These are phyloP conservation scores for Amaranthus hypochondriacus DNA, from an alignment of 148 eudicot species.

Conservation along the genomic window DNA sequence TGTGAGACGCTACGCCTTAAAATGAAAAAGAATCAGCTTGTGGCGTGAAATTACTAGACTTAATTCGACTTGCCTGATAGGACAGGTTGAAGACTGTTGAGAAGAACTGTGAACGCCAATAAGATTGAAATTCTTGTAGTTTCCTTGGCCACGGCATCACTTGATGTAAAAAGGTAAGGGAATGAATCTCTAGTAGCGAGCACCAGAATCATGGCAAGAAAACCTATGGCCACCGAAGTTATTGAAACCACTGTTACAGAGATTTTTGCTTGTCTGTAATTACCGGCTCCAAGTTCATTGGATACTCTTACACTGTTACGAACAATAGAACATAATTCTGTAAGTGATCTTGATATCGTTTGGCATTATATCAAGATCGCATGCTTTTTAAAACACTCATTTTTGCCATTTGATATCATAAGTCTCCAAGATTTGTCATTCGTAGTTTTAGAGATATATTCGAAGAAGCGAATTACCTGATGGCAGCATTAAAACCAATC, in stretches of 20 bases:
- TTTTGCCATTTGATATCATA: not conserved
- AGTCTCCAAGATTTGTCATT: not conserved
- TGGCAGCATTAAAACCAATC: slow-evolving; percentile 79
- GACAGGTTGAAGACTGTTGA: slow-evolving; percentile 70
- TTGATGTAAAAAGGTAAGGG: slow-evolving; percentile 64
- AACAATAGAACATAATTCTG: not conserved
- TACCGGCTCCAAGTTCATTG: slow-evolving; percentile 77
- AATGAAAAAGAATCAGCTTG: not conserved
- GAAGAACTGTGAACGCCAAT: slow-evolving; percentile 50
- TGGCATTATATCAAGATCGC: not conserved
- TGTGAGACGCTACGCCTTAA: not conserved
- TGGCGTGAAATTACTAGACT: not conserved
- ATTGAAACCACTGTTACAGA: slow-evolving; percentile 57
- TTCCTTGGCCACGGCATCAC: slow-evolving; percentile 56
- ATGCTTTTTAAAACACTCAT: not conserved
- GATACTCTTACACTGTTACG: slow-evolving; percentile 66
- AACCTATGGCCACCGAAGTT: slow-evolving; percentile 54
- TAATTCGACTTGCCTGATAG: slow-evolving; percentile 42
- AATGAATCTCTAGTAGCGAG: slow-evolving; percentile 54
- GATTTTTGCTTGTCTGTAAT: slow-evolving; percentile 51
- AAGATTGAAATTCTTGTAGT: slow-evolving; percentile 50
- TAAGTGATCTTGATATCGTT: not conserved
- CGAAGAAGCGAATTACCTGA: slow-evolving; percentile 41
- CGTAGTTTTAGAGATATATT: not conserved
- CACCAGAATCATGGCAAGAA: slow-evolving; percentile 41